phyloP scores from a whole-genome alignment of 176 grass and related monocot species.

The Melocanna baccifera region DNA sequence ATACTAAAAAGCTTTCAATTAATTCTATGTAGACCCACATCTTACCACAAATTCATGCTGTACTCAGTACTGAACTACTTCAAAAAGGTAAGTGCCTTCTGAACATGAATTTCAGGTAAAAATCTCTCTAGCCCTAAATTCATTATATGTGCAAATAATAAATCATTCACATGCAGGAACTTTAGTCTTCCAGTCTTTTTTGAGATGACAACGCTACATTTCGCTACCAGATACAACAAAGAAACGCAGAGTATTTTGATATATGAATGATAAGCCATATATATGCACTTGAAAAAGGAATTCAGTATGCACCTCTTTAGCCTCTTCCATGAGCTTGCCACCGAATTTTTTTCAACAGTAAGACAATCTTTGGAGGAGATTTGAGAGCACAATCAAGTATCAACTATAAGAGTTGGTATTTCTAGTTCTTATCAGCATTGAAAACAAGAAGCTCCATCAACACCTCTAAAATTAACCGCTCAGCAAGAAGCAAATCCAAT shows the following conservation, averaged over 20 bases:
- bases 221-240: slow-evolving; percentile 13
- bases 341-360: slow-evolving; percentile 95
- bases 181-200: slow-evolving; percentile 3
- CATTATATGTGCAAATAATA: not conserved
- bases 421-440: not conserved
- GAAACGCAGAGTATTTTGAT: not conserved
- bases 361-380: slow-evolving; percentile 87
- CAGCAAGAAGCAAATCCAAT: slow-evolving; percentile 10
- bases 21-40: not conserved
- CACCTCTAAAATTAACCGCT: slow-evolving; percentile 1
- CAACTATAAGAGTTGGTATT: not conserved
- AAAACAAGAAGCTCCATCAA: not conserved
- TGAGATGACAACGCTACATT: slow-evolving; percentile 10
- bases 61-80: not conserved
- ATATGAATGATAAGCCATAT: slow-evolving; percentile 4
- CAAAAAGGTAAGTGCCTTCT: not conserved
- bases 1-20: not conserved
- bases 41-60: not conserved
- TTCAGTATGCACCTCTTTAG: slow-evolving; percentile 72
- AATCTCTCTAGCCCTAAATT: not conserved
- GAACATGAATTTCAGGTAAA: slow-evolving; percentile 1
- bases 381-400: not conserved
- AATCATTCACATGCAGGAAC: not conserved
- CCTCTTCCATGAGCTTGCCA: slow-evolving; percentile 91
- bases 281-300: not conserved